Base-by-base conservation (phyloP, 192 early-diverging fungal species). In the Umbelopsis vinacea region DNA sequence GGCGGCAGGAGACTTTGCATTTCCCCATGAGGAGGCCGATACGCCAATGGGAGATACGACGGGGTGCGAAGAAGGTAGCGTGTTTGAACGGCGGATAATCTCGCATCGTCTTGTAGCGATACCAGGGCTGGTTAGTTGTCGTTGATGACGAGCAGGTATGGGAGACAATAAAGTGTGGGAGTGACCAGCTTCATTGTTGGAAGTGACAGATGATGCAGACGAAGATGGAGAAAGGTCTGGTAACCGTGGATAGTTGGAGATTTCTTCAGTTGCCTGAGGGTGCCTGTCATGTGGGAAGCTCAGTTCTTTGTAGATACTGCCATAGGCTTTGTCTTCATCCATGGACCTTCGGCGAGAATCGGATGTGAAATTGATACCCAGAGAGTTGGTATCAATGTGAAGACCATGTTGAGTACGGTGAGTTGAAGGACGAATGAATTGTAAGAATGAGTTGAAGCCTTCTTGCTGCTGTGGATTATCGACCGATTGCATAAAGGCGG, bases 1-100 rank as follows among this genome's bases (percentile, higher is more conserved):
- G 22, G 79, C 79, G 21, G 79, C 79, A 38, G 79, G 79, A 14
- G 71, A 73, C 23, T 72, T 66, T 43, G 75, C 46, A 21, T 72
- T 52, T 14, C 70, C 66, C 78, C 78, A 80, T 3, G 78, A 80
- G 7, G 74, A 54, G 6, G 72, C 53, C 17, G 73, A 71, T 26
- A 76, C 66, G 10, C 47, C 53, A 10, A 63, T 24, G 26, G 75
- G 71, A 15, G 75, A 68, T 11, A 43, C 38, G 37, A 46, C 40
- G 19, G 55, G 38, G 9, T 55, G 52, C 19, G 71, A 55, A 15
- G 29, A 38, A 24, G 26, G 54, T 8, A 29, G n/a, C 0, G 71
- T 33, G 9, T 53, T 72, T 26, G 71, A 35, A 0, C 55, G 48
- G 6, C 43, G 54, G n/a, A 52, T 54, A 26, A 52, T 52, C 29